Evolutionary conservation across 176 grass and related monocot species (phyloP), one percentile per base, ranked within the genome.

Genomic region (Aegilops bicornis): DNA sequence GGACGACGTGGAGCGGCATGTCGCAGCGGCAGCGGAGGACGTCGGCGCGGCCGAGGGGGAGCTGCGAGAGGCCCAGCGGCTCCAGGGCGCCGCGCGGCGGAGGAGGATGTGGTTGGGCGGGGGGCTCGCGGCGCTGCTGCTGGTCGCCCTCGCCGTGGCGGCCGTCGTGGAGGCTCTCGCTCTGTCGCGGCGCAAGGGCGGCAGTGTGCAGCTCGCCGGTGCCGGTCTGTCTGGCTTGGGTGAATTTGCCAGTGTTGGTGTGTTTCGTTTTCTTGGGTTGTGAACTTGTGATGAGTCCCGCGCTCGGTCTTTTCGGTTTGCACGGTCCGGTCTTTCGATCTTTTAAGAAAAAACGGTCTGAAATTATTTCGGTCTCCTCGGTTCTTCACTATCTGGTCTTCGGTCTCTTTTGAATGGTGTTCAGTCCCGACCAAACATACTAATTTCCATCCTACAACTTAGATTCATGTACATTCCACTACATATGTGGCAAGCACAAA

Each of bases 1-100:
- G 8, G 77, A 87, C 66, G 81, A 93, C 70, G 91, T 93, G 54
- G 92, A 95, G 89, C 79, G 60, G 54, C 87, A 97, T 14, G 89
- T 97, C 12, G 48, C 63, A 19, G 83, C 73, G 29, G 89, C 92
- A 1, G 82, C 62, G 24, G 86, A 89, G 8, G 88, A 89, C 91
- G 76, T 97, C 22, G 54, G 63, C 9, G 83, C 77, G 17, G 95
- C 81, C 19, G 79, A 74, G 17, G 83, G 69, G 48, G 88, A 89
- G 67, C 87, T 95, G 23, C 5, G 60, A 22, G 87, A 85, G 19
- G 95, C 91, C n/a, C 68, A 71, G 19, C 31, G 30, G 63, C n/a
- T 89, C 77, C 90, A 91, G 81, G 83, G 48, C 76, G 88, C 78
- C 27, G 73, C 79, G 20, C 69, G 87, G 22, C 77, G 89, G 82